A percentile compares a stretch with the other conserved stretches of the same genome.
phyloP scores from a whole-genome alignment of 306 rosid species.

The Gynostemma pentaphyllum region DNA sequence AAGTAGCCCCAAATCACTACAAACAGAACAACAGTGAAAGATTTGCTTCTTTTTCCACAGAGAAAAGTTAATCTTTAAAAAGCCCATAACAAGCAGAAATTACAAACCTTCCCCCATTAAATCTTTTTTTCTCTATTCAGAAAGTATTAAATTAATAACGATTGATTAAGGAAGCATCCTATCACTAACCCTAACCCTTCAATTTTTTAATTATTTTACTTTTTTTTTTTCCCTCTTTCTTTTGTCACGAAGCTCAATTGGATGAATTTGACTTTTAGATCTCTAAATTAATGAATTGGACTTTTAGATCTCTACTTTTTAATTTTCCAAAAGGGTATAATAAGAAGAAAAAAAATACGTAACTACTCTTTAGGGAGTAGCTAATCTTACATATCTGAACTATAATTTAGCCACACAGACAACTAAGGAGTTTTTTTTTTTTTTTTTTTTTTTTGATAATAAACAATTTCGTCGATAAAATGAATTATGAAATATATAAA shows the following conservation, averaged over 20 bases:
- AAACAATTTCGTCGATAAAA: no score
- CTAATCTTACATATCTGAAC: no score
- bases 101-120: background rate
- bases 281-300: background rate
- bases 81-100: background rate
- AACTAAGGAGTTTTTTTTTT: no score
- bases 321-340: no score
- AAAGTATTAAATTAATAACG: background rate
- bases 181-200: conserved; percentile 4
- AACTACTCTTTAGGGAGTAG: no score
- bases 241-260: background rate
- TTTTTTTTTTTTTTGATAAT: no score
- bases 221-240: background rate
- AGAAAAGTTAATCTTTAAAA: background rate
- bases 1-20: background rate
- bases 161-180: background rate
- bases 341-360: no score
- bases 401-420: no score
- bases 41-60: background rate
- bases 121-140: background rate
- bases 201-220: background rate
- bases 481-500: no score
- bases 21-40: background rate
- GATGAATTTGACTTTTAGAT: background rate
- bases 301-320: no score